Conservation (phyloP, 202 grass and related monocot species). For the Zoysia matrella region DNA sequence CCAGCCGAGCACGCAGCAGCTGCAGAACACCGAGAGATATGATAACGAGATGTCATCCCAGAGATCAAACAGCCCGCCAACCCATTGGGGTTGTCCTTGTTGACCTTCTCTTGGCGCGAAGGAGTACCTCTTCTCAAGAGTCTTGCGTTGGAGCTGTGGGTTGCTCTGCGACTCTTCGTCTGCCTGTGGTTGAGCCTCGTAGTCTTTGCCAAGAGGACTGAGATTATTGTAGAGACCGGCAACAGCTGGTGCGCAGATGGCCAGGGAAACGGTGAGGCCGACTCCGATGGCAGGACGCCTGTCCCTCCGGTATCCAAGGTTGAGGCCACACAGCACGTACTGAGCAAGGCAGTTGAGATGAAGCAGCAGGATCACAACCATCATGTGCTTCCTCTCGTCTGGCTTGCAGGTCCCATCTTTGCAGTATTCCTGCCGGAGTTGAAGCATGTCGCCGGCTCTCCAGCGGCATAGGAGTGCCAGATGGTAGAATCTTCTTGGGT, state of each 20-base stretch:
- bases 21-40: constrained; percentile 73
- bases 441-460: constrained; percentile 45
- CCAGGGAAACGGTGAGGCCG: constrained; percentile 51
- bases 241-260: constrained; percentile 61
- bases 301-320: constrained; percentile 51
- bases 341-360: constrained; percentile 86
- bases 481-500: constrained; percentile 69
- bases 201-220: constrained; percentile 73
- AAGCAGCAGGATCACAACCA: constrained; percentile 58
- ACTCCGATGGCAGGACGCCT: constrained; percentile 61
- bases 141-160: constrained; percentile 27
- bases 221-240: constrained; percentile 69
- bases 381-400: constrained; percentile 75
- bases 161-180: constrained; percentile 40
- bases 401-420: constrained; percentile 65
- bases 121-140: constrained; percentile 52
- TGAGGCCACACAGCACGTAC: constrained; percentile 74
- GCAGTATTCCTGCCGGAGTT: constrained; percentile 68
- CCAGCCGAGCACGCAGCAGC: constrained; percentile 90
- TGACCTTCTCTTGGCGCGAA: background rate
- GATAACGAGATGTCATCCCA: constrained; percentile 81
- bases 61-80: constrained; percentile 54
- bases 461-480: constrained; percentile 57
- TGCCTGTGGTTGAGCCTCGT: constrained; percentile 37
- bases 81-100: constrained; percentile 44